Percentiles rank a stretch among this genome's conserved stretches.
Evolutionary conservation across 2,329 filamentous ascomycete genomes (phyloP).

Genomic region (Trichoderma guizhouense): DNA sequence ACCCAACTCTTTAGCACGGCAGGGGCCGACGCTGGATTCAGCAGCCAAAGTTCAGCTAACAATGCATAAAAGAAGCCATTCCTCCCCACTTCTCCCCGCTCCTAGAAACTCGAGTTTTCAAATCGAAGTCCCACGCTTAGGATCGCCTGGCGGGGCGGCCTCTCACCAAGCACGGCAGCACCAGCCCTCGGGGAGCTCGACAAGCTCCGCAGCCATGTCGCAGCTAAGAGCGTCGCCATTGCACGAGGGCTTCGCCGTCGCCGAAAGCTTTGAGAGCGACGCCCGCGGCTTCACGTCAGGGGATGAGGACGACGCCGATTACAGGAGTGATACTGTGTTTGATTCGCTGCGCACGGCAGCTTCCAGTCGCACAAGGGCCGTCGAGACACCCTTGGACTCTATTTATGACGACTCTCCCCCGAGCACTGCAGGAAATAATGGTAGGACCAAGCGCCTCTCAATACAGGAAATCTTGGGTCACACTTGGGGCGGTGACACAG

Average conservation of each 20-base stretch:
- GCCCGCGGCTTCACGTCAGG: constrained; percentile 60
- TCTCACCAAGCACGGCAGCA: constrained; percentile 37
- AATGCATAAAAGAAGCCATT: constrained; percentile 39
- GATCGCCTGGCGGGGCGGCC: constrained; percentile 39
- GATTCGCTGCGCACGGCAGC: constrained; percentile 72
- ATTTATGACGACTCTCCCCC: constrained; percentile 79
- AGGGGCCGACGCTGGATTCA: constrained; percentile 22
- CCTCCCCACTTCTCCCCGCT: constrained; percentile 55
- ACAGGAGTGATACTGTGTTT: constrained; percentile 72
- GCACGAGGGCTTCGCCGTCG: constrained; percentile 49
- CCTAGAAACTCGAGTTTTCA: constrained; percentile 54
- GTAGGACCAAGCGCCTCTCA: constrained; percentile 53
- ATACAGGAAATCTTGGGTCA: constrained; percentile 58
- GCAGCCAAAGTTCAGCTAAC: constrained; percentile 14
- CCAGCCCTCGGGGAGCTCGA: constrained; percentile 43
- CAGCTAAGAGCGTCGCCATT: constrained; percentile 32
- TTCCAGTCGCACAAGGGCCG: constrained; percentile 62
- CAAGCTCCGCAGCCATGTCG: constrained; percentile 41
- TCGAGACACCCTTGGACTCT: constrained; percentile 70
- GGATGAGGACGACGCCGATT: constrained; percentile 75
- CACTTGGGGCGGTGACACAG: constrained; percentile 52
- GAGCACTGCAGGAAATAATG: constrained; percentile 52
- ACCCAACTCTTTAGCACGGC: constrained; percentile 16
- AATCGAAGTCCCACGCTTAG: constrained; percentile 49
- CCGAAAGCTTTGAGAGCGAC: constrained; percentile 68